A percentile compares a stretch with the other conserved stretches of the same genome.
phyloP scores from a whole-genome alignment of 208 protist species.

The Kentomonas sorsogonicus region DNA sequence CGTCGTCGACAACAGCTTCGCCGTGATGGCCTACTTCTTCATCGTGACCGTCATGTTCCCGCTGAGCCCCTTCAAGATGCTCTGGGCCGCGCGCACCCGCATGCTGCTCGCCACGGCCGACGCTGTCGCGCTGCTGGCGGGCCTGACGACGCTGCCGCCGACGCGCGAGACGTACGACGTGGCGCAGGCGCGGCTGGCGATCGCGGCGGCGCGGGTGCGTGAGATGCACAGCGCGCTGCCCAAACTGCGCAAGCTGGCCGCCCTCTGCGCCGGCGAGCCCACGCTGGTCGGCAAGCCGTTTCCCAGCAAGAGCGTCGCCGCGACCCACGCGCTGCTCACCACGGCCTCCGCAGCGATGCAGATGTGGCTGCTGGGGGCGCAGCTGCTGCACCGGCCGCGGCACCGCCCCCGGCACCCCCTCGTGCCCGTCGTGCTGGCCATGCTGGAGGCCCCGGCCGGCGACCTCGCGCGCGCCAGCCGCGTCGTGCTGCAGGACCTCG shows the following conservation, averaged over 20 bases:
- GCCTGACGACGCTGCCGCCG: constrained; percentile 19
- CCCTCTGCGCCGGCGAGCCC: constrained; percentile 26
- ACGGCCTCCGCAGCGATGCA: too few species aligned
- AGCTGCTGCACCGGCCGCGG: constrained; percentile 36
- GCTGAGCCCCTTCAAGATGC: constrained; percentile 36
- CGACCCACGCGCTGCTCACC: too few species aligned
- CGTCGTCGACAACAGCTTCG: constrained; percentile 32
- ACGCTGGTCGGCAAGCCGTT: constrained; percentile 33
- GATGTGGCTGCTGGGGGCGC: constrained; percentile 27
- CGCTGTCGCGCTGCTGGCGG: constrained; percentile 15
- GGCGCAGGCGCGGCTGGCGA: constrained; percentile 20
- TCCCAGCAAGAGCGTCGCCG: constrained; percentile 27
- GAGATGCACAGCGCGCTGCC: constrained; percentile 5
- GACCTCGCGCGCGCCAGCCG: constrained; percentile 38
- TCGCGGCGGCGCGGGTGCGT: too few species aligned
- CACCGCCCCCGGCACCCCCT: constrained; percentile 19
- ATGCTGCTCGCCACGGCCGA: constrained; percentile 17
- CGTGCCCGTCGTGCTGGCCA: constrained; percentile 33
- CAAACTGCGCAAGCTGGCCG: constrained; percentile 20
- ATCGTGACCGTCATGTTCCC: constrained; percentile 48
- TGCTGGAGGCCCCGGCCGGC: constrained; percentile 34
- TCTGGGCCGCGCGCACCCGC: constrained; percentile 32
- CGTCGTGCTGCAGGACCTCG: constrained; percentile 56
- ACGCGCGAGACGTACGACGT: constrained; percentile 28
- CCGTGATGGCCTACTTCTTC: constrained; percentile 38